Conservation (phyloP, 2,329 filamentous ascomycete genomes). For the Xenoacremonium recifei region DNA sequence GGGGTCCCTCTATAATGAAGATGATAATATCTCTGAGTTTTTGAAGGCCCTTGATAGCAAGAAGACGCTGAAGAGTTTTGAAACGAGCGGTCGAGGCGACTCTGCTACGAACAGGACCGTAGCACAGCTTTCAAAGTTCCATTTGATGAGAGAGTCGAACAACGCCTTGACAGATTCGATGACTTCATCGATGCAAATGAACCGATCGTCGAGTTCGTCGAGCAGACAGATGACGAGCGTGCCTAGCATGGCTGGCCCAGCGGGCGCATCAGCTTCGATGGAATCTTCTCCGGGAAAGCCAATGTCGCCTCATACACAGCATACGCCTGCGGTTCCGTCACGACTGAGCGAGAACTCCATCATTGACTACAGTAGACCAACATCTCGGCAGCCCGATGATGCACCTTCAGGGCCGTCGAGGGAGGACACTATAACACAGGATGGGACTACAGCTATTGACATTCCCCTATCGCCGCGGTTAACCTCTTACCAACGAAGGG, state of each 20-base stretch:
- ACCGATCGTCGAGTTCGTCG: constrained; percentile 76
- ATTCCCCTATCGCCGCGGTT: constrained; percentile 70
- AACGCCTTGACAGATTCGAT: constrained; percentile 89
- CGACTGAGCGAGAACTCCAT: constrained; percentile 90
- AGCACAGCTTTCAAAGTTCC: constrained; percentile 80
- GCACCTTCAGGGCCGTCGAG: constrained; percentile 31
- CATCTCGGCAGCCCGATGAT: constrained; percentile 27
- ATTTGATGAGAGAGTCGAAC: constrained; percentile 85
- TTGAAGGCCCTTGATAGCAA: constrained; percentile 84
- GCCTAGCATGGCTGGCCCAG: constrained; percentile 67
- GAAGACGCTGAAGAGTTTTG: constrained; percentile 81
- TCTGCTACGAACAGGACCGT: constrained; percentile 72
- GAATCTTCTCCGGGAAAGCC: constrained; percentile 83
- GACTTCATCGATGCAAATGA: constrained; percentile 82
- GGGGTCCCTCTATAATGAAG: constrained; percentile 70
- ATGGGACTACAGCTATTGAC: constrained; percentile 66
- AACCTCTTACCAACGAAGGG: constrained; percentile 55
- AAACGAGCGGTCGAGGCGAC: constrained; percentile 64
- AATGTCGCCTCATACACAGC: constrained; percentile 84
- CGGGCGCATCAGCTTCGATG: constrained; percentile 71
- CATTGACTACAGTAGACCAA: constrained; percentile 32
- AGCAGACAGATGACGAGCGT: constrained; percentile 60
- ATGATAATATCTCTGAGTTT: constrained; percentile 92
- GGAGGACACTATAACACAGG: constrained; percentile 41
- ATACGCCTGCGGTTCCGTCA: constrained; percentile 91